These are phyloP conservation scores for Puccinia brachypodii DNA, from an alignment of 1,284 basidiomycete species.

Conservation along the genomic window DNA sequence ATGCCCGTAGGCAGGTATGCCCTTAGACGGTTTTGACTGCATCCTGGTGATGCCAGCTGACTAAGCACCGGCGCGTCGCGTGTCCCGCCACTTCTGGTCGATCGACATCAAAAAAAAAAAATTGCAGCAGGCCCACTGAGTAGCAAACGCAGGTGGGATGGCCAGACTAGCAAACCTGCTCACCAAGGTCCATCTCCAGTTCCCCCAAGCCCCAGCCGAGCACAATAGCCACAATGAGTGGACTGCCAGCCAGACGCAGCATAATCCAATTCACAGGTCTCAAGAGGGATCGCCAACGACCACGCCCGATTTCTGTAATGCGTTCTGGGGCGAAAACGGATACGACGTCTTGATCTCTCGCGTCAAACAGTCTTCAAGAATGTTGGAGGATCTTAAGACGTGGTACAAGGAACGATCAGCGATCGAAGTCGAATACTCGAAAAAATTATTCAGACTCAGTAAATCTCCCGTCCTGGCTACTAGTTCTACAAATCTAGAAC, in stretches of 20 bases:
- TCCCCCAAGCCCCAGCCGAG: neutral
- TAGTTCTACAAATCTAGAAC: neutral
- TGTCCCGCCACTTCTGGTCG: too few relatives aligned
- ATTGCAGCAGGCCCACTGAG: neutral
- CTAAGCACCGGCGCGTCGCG: too few relatives aligned
- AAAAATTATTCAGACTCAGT: conserved; percentile 76
- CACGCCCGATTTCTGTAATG: conserved; percentile 28
- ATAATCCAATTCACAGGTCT: neutral
- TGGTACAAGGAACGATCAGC: conserved; percentile 42
- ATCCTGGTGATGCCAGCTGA: too few relatives aligned
- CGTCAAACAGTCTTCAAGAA: conserved; percentile 18
- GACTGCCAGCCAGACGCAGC: neutral
- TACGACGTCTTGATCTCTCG: conserved; percentile 13
- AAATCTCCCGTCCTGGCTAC: conserved; percentile 64
- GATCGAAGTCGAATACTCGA: conserved; percentile 92
- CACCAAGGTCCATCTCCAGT: conserved; percentile 14
- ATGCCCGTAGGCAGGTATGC: too few relatives aligned
- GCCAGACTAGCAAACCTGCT: conserved; percentile 10
- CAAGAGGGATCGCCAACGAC: neutral
- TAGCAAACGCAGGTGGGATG: neutral
- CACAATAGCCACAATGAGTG: neutral
- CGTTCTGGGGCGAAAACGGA: conserved; percentile 38
- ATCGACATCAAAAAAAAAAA: neutral
- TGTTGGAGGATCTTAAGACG: conserved; percentile 35
- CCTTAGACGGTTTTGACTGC: too few relatives aligned